A percentile compares a stretch with the other conserved stretches of the same genome.
Evolutionary conservation across 306 rosid species (phyloP).

Genomic region (Gillenia trifoliata): DNA sequence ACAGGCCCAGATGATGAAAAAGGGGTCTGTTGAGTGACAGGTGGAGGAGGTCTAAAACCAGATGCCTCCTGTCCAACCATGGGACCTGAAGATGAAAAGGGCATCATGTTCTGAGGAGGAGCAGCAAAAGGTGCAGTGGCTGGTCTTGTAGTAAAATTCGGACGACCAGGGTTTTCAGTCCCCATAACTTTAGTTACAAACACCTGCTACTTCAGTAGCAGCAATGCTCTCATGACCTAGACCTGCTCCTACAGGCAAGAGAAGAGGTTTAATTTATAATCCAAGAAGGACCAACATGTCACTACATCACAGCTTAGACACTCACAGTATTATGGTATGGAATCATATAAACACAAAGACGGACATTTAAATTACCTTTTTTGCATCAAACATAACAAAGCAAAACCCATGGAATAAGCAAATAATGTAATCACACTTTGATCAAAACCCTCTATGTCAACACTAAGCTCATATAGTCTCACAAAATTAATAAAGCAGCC

Average conservation of each 20-base stretch:
- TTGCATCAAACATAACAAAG: not conserved
- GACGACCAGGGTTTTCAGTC: conserved; percentile 79
- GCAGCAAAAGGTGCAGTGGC: conserved; percentile 51
- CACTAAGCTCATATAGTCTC: not conserved
- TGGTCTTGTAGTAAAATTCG: conserved; percentile 64
- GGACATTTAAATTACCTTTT: not conserved
- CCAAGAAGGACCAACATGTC: not conserved
- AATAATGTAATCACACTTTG: not conserved
- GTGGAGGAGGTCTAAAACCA: conserved; percentile 52
- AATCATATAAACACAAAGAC: not conserved
- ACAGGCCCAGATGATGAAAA: conserved; percentile 67
- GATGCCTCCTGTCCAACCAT: conserved; percentile 57
- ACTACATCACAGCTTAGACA: conserved; percentile 1
- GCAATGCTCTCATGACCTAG: conserved; percentile 35
- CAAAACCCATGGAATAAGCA: not conserved
- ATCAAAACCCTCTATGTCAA: not conserved
- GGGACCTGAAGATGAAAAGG: conserved; percentile 74
- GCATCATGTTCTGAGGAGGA: conserved; percentile 45
- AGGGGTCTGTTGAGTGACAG: conserved; percentile 52
- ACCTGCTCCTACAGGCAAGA: conserved; percentile 32
- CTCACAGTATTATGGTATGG: not conserved
- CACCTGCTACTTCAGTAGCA: conserved; percentile 20
- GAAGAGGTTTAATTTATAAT: not conserved
- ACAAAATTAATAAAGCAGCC: not conserved
- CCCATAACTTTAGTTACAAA: conserved; percentile 49